A percentile compares a stretch with the other conserved stretches of the same genome.
phyloP scores from a whole-genome alignment of 2,329 filamentous ascomycete species.

The Exophiala viscosa region DNA sequence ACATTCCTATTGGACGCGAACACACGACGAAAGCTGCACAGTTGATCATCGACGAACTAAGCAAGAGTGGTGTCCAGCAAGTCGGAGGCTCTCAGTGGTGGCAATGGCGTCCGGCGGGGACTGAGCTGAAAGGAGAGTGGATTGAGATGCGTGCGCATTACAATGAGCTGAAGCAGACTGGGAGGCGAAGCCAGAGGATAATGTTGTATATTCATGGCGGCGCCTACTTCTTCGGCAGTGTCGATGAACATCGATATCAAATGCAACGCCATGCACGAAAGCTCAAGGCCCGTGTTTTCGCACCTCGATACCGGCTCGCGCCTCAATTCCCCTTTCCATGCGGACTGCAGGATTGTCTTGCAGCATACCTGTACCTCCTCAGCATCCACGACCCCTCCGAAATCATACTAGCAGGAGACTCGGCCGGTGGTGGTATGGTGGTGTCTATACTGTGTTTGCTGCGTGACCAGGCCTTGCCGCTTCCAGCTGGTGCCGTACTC shows the following conservation, averaged over 20 bases:
- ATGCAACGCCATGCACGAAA: constrained; percentile 94
- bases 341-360: constrained; percentile 82
- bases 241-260: constrained; percentile 97
- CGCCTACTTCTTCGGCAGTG: constrained; percentile 91
- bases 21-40: constrained; percentile 64
- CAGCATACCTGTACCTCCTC: constrained; percentile 80
- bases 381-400: constrained; percentile 71
- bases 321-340: constrained; percentile 97
- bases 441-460: constrained; percentile 73
- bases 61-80: constrained; percentile 65
- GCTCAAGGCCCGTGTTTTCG: constrained; percentile 82
- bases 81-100: constrained; percentile 85
- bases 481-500: constrained; percentile 84
- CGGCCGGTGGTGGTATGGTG: constrained; percentile 88
- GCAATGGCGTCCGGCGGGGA: constrained; percentile 73
- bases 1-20: constrained; percentile 61
- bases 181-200: constrained; percentile 63
- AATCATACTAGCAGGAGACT: constrained; percentile 86
- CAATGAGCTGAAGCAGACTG: constrained; percentile 62
- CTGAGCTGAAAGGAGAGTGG: constrained; percentile 78
- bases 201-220: constrained; percentile 95
- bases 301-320: constrained; percentile 79
- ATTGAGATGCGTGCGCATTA: constrained; percentile 90
- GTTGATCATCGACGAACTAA: constrained; percentile 69
- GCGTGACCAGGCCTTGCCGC: constrained; percentile 74